A percentile compares a stretch with the other conserved stretches of the same genome.
Evolutionary conservation across 2,329 filamentous ascomycete species (phyloP).

Genomic region (Trichoderma harzianum): DNA sequence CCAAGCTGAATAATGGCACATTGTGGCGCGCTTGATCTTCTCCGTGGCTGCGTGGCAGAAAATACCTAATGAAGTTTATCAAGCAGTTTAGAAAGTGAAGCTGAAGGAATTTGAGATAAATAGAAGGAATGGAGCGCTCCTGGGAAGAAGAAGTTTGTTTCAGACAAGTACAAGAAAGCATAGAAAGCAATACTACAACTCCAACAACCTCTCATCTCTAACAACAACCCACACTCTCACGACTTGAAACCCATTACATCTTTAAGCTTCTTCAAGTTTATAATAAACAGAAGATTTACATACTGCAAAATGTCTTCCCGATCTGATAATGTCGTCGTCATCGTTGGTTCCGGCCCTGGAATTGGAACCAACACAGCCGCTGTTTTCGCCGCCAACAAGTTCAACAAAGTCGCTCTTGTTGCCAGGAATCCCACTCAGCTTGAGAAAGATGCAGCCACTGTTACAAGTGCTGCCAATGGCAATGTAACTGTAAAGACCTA

Average conservation of each 20-base stretch:
- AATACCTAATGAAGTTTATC: not conserved
- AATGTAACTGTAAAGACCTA: slow-evolving; percentile 40
- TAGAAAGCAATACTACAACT: not conserved
- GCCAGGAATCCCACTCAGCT: slow-evolving; percentile 42
- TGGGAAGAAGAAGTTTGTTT: not conserved
- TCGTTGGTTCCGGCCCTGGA: slow-evolving; percentile 88
- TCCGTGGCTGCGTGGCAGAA: not conserved
- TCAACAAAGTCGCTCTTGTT: slow-evolving; percentile 56
- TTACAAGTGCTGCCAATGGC: slow-evolving; percentile 28
- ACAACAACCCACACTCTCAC: not conserved
- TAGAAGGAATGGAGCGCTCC: not conserved
- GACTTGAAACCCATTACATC: not conserved
- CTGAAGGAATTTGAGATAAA: not conserved
- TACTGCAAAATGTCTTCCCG: not conserved
- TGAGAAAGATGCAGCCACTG: slow-evolving; percentile 31
- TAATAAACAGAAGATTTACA: not conserved
- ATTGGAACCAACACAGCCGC: slow-evolving; percentile 88
- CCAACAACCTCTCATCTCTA: not conserved
- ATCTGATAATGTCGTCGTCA: slow-evolving; percentile 42
- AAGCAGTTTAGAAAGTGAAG: not conserved
- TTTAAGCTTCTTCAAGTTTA: not conserved
- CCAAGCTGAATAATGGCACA: not conserved
- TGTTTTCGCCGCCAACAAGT: slow-evolving; percentile 78
- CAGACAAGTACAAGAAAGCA: not conserved
- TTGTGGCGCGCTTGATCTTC: not conserved